These are phyloP conservation scores for Hypoxylon sp. DNA, from an alignment of 2,329 filamentous ascomycete genomes.

Conservation along the genomic window DNA sequence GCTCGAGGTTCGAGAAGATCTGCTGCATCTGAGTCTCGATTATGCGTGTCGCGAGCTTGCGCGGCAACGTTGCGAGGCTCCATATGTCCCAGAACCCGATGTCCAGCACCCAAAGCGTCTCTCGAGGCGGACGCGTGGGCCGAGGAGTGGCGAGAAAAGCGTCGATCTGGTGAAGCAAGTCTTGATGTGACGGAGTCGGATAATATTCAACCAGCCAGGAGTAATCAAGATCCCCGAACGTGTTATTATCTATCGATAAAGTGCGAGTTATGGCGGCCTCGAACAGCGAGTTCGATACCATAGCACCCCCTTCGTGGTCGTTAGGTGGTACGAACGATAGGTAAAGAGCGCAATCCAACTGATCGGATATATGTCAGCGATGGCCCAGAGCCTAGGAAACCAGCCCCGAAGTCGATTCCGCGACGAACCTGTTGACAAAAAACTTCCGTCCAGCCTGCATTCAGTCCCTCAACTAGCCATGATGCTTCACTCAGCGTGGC, in stretches of 20 bases:
- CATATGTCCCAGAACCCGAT: constrained; percentile 68
- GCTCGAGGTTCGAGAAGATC: constrained; percentile 61
- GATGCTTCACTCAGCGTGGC: constrained; percentile 53
- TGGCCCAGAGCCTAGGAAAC: constrained; percentile 13
- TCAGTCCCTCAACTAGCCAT: constrained; percentile 28
- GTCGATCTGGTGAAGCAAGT: constrained; percentile 59
- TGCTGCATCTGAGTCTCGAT: constrained; percentile 54
- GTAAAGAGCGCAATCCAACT: constrained; percentile 62
- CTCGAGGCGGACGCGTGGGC: constrained; percentile 52
- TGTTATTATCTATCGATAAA: constrained; percentile 47
- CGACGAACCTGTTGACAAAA: constrained; percentile 60
- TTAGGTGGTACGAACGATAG: constrained; percentile 59
- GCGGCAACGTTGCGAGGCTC: constrained; percentile 62
- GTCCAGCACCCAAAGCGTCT: constrained; percentile 65
- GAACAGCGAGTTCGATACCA: constrained; percentile 67
- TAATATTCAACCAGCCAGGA: constrained; percentile 58
- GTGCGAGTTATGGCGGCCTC: constrained; percentile 57
- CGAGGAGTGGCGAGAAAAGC: constrained; percentile 58
- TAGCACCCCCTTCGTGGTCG: constrained; percentile 64
- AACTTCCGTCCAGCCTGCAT: constrained; percentile 59
- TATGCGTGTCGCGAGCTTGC: constrained; percentile 52
- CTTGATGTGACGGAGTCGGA: constrained; percentile 55
- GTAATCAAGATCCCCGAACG: constrained; percentile 56
- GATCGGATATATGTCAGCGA: constrained; percentile 35
- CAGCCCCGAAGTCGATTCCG: neutral